Conservation (phyloP, 106 monocot species). For the Dioscorea dumetorum region DNA sequence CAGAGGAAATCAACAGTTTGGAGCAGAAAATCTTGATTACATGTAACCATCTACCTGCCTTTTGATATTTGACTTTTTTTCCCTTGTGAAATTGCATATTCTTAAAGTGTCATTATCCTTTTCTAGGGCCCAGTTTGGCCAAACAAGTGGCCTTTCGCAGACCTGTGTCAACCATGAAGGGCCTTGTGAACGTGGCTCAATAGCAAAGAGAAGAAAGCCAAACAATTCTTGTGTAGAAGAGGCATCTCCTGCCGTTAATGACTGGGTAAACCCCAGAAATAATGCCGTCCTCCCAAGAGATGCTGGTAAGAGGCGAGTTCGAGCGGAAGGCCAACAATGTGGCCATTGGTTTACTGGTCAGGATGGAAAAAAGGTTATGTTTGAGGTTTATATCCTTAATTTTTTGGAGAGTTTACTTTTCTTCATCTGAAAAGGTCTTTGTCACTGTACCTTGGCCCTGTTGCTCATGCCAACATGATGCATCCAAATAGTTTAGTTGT, state of each 20-base stretch:
- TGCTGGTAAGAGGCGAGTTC: conserved; percentile 56
- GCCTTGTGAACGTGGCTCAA: conserved; percentile 10
- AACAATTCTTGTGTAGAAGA: conserved; percentile 8
- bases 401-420: too few relatives aligned
- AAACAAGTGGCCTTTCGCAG: conserved; percentile 9
- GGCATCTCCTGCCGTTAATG: conserved; percentile 8
- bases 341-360: conserved; percentile 85
- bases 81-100: not conserved
- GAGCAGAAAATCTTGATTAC: conserved; percentile 42
- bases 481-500: too few relatives aligned
- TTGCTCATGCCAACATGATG: too few relatives aligned
- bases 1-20: conserved; percentile 20
- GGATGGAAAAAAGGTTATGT: conserved; percentile 80
- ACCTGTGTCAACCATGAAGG: not conserved
- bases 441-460: too few relatives aligned
- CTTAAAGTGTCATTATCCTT: conserved; percentile 6
- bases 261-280: conserved; percentile 41
- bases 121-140: conserved; percentile 3
- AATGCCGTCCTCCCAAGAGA: conserved; percentile 37
- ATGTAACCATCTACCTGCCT: conserved; percentile 32
- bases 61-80: not conserved
- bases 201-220: conserved; percentile 18
- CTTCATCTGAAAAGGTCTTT: too few relatives aligned
- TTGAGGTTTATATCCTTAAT: not conserved
- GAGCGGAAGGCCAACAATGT: conserved; percentile 28